Evolutionary conservation across 345 rosid species (phyloP).

Genomic region (Populus deltoides): DNA sequence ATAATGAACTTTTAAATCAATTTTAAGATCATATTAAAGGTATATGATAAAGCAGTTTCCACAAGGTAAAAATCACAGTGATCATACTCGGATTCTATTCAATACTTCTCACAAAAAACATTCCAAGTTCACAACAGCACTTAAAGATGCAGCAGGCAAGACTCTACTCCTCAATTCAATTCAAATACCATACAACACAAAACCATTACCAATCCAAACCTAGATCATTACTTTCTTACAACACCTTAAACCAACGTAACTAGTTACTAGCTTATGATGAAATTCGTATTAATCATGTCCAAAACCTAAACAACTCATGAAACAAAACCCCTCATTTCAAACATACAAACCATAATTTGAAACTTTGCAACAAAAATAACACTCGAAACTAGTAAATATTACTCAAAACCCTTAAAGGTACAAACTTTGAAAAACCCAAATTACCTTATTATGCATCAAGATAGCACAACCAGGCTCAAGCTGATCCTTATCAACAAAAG

Average conservation of each 20-base stretch:
- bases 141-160: background rate
- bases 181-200: background rate
- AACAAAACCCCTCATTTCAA: background rate
- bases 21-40: background rate
- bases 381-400: background rate
- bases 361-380: background rate
- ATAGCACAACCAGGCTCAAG: constrained; percentile 97
- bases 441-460: constrained; percentile 92
- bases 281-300: background rate
- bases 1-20: background rate
- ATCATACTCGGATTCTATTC: background rate
- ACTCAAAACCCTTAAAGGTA: background rate
- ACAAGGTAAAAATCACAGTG: too few relatives aligned
- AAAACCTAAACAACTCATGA: background rate
- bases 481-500: constrained; percentile 97
- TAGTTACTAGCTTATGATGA: background rate
- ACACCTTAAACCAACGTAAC: background rate
- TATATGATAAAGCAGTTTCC: background rate
- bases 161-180: background rate
- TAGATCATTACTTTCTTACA: background rate
- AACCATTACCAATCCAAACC: background rate
- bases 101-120: background rate
- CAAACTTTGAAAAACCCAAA: background rate
- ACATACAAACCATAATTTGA: background rate
- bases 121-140: background rate